phyloP scores from a whole-genome alignment of 306 rosid species.

The Trichosanthes truncata region DNA sequence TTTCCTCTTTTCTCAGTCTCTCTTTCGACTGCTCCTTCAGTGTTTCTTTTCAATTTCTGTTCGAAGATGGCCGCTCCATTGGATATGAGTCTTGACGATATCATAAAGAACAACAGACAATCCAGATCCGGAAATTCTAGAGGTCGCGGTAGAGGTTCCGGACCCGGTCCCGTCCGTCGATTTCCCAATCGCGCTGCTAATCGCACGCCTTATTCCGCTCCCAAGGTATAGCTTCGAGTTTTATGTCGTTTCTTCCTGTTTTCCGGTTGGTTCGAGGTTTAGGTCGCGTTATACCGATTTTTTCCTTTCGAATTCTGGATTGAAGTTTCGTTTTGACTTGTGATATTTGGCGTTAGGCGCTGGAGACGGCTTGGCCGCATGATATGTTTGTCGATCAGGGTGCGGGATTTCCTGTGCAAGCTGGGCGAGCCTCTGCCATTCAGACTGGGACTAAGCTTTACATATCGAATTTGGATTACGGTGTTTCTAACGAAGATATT shows the following conservation, averaged over 20 bases:
- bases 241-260: neutral
- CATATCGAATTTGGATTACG: conserved; percentile 81
- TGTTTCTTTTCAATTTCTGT: neutral
- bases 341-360: conserved; percentile 44
- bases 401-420: conserved; percentile 26
- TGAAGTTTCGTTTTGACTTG: neutral
- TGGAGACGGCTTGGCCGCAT: conserved; percentile 88
- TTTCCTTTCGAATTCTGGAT: neutral
- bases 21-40: neutral
- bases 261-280: neutral
- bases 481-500: conserved; percentile 84
- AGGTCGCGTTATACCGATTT: neutral
- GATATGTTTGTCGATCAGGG: conserved; percentile 57
- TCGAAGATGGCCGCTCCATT: conserved; percentile 51
- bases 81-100: conserved; percentile 78
- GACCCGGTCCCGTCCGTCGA: conserved; percentile 91
- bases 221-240: conserved; percentile 32
- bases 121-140: conserved; percentile 52
- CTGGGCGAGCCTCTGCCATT: conserved; percentile 60
- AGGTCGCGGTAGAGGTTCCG: conserved; percentile 38
- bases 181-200: conserved; percentile 48
- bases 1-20: neutral
- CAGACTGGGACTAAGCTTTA: conserved; percentile 94
- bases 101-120: conserved; percentile 73
- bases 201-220: conserved; percentile 50